Conservation (phyloP, 176 grass and related monocot species). For the Themeda triandra region DNA sequence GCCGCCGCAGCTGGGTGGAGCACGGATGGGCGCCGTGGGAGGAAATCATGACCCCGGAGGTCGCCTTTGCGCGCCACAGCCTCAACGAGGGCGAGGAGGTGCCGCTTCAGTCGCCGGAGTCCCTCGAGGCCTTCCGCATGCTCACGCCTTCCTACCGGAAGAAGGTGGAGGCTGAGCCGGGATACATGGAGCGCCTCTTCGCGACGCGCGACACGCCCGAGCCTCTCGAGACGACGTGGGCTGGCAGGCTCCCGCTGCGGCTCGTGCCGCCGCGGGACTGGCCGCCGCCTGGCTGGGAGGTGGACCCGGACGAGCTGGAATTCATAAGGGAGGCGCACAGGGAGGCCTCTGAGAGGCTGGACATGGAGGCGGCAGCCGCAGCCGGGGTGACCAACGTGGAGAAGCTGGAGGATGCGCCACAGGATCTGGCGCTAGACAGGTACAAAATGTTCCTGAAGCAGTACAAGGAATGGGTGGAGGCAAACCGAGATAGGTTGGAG, state of each 20-base stretch:
- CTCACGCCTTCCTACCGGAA: slow-evolving; percentile 80
- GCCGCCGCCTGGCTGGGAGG: slow-evolving; percentile 85
- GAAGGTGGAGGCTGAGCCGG: slow-evolving; percentile 78
- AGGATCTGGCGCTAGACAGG: slow-evolving; percentile 57
- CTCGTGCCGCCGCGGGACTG: slow-evolving; percentile 88
- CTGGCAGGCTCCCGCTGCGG: slow-evolving; percentile 49
- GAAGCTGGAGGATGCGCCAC: slow-evolving; percentile 48
- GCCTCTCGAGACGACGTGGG: slow-evolving; percentile 76
- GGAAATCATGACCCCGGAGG: slow-evolving; percentile 77
- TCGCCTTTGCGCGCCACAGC: slow-evolving; percentile 76
- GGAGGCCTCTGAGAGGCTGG: slow-evolving; percentile 61
- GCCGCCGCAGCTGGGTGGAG: slow-evolving; percentile 67
- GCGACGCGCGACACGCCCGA: slow-evolving; percentile 80
- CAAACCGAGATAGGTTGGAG: slow-evolving; percentile 67
- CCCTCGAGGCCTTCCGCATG: slow-evolving; percentile 89
- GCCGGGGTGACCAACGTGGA: slow-evolving; percentile 42
- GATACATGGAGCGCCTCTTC: slow-evolving; percentile 65
- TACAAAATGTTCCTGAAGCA: slow-evolving; percentile 92
- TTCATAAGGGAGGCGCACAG: slow-evolving; percentile 89
- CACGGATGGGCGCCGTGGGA: slow-evolving; percentile 94
- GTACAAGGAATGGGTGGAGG: slow-evolving; percentile 92
- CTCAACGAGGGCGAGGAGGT: slow-evolving; percentile 96
- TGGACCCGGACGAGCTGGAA: slow-evolving; percentile 75
- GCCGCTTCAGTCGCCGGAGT: slow-evolving; percentile 74
- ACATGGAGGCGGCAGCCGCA: slow-evolving; percentile 48